A percentile compares a stretch with the other conserved stretches of the same genome.
phyloP scores from a whole-genome alignment of 225 moss, liverwort and hornwort genomes.

The Physcomitrium patens region DNA sequence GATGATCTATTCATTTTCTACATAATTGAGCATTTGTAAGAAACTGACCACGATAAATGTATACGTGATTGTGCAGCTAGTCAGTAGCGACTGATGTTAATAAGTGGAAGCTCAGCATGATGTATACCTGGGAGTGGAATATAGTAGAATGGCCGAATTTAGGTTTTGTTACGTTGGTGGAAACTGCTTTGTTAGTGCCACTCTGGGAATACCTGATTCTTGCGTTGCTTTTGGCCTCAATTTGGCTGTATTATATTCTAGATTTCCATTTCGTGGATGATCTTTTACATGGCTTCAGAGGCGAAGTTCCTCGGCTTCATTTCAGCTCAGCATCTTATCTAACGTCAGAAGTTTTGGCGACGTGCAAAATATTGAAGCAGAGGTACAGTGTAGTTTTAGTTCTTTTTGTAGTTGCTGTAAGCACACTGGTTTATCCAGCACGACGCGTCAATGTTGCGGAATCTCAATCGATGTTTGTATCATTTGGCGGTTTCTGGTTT shows the following conservation, averaged over 20 bases:
- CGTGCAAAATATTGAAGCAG: slow-evolving; percentile 67
- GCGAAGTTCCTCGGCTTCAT: slow-evolving; percentile 64
- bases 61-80: slow-evolving; percentile 7
- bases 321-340: slow-evolving; percentile 59
- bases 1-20: not conserved
- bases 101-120: slow-evolving; percentile 35
- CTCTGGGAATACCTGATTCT: slow-evolving; percentile 69
- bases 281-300: slow-evolving; percentile 69
- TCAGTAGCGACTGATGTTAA: slow-evolving; percentile 31
- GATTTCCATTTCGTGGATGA: slow-evolving; percentile 88
- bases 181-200: slow-evolving; percentile 60
- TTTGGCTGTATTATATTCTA: slow-evolving; percentile 62
- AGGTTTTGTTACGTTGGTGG: slow-evolving; percentile 56
- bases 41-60: slow-evolving; percentile 15
- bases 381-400: slow-evolving; percentile 43
- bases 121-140: slow-evolving; percentile 43
- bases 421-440: not conserved
- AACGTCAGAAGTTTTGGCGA: slow-evolving; percentile 54
- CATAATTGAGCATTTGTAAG: not conserved
- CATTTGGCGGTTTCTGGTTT: not conserved
- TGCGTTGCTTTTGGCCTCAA: slow-evolving; percentile 37
- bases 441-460: slow-evolving; percentile 3
- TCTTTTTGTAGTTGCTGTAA: slow-evolving; percentile 1
- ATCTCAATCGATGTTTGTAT: not conserved
- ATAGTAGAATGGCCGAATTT: slow-evolving; percentile 46